Evolutionary conservation across 2,329 filamentous ascomycete genomes (phyloP).

Genomic region (Beauveria sp.): DNA sequence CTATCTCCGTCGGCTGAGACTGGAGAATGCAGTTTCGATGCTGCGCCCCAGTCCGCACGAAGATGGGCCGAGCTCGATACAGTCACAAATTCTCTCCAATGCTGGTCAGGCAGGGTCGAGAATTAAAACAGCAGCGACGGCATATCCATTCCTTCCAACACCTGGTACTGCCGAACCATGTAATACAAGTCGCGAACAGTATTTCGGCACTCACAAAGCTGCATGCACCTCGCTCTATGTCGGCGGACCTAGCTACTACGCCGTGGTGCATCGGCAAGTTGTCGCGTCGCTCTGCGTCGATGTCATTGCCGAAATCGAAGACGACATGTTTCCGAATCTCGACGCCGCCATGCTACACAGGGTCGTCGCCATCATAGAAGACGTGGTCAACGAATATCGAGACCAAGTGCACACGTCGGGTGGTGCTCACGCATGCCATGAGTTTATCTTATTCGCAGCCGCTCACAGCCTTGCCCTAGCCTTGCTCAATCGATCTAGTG

Average conservation of each 20-base stretch:
- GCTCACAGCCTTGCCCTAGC: background rate
- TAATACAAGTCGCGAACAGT: no score
- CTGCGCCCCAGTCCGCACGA: background rate
- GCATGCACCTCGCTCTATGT: background rate
- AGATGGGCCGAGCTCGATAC: no score
- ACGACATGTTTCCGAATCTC: constrained; percentile 12
- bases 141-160: background rate
- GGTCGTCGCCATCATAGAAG: background rate
- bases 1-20: background rate
- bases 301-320: constrained; percentile 11
- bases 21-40: background rate
- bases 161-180: background rate
- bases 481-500: background rate
- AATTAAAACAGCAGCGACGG: background rate
- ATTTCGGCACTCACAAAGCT: background rate
- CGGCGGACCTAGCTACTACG: constrained; percentile 10
- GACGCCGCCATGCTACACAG: constrained; percentile 1
- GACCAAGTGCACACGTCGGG: background rate
- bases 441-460: background rate
- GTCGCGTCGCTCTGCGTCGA: constrained; percentile 8
- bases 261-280: constrained; percentile 10
- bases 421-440: background rate
- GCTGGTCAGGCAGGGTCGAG: background rate
- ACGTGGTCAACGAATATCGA: background rate
- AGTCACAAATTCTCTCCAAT: no score